These are phyloP conservation scores for Leccinum rimulosum DNA, from an alignment of 768 basidiomycete species.

Conservation along the genomic window DNA sequence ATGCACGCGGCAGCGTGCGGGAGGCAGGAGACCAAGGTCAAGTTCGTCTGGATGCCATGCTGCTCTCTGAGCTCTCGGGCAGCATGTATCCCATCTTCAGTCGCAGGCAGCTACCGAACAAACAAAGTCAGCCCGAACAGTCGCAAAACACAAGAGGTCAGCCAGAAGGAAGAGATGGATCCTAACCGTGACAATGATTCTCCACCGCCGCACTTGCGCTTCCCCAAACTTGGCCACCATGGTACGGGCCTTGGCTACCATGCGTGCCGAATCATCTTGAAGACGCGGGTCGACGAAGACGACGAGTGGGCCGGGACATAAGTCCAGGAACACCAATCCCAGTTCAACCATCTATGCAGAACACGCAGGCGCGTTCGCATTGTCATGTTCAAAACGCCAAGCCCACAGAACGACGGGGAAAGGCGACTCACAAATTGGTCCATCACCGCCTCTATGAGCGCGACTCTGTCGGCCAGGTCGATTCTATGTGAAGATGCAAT, in stretches of 20 bases:
- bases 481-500: conserved; percentile 9
- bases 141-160: background rate
- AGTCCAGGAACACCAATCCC: conserved; percentile 42
- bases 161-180: background rate
- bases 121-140: background rate
- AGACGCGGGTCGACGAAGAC: conserved; percentile 51
- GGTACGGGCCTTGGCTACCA: conserved; percentile 43
- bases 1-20: conserved; percentile 55
- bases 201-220: conserved; percentile 37
- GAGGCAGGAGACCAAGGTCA: conserved; percentile 52
- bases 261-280: conserved; percentile 34
- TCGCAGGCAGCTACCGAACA: conserved; percentile 51
- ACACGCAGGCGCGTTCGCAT: background rate
- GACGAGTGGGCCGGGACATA: conserved; percentile 47
- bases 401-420: background rate
- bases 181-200: conserved; percentile 45
- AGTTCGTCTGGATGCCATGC: conserved; percentile 46
- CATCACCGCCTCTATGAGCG: conserved; percentile 20
- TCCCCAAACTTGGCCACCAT: conserved; percentile 41
- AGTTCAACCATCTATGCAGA: conserved; percentile 49
- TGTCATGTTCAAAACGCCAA: background rate
- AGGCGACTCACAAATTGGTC: conserved; percentile 32
- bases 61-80: conserved; percentile 38
- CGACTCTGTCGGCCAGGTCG: conserved; percentile 12
- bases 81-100: conserved; percentile 50